Evolutionary conservation across 768 basidiomycete genomes (phyloP).

Genomic region (Austroboletus festivus): DNA sequence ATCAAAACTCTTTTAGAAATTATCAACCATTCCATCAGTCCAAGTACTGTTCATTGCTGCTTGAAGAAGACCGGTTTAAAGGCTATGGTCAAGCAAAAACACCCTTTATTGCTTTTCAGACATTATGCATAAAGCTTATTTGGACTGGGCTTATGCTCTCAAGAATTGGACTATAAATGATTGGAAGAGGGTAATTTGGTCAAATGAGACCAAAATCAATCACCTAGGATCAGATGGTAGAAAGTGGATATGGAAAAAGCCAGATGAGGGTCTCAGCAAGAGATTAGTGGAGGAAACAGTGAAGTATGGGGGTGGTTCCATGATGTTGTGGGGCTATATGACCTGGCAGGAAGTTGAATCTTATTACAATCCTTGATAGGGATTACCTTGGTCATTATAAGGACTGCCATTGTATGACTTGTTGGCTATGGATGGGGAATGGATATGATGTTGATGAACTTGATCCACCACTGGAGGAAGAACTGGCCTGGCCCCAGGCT

Average conservation of each 20-base stretch:
- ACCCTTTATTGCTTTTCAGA: not conserved
- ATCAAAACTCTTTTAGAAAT: not conserved
- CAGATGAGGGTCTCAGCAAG: not conserved
- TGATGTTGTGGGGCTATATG: not conserved
- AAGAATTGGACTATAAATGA: not conserved
- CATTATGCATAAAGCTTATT: not conserved
- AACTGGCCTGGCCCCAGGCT: too few species aligned
- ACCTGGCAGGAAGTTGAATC: not conserved
- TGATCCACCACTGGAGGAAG: too few species aligned
- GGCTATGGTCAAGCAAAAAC: conserved; percentile 2
- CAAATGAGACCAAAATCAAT: not conserved
- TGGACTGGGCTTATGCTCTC: too few species aligned
- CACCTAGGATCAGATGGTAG: not conserved
- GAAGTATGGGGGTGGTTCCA: not conserved
- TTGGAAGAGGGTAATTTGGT: not conserved
- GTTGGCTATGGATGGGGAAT: too few species aligned
- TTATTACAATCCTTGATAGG: too few species aligned
- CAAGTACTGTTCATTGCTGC: not conserved
- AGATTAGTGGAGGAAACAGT: not conserved
- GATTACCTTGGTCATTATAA: too few species aligned
- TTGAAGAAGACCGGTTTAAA: not conserved
- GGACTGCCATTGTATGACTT: too few species aligned
- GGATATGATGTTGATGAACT: too few species aligned
- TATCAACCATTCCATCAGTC: not conserved
- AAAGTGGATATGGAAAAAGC: not conserved